These are phyloP conservation scores for Scalesia atractyloides DNA, from an alignment of 129 eudicot species.

Conservation along the genomic window DNA sequence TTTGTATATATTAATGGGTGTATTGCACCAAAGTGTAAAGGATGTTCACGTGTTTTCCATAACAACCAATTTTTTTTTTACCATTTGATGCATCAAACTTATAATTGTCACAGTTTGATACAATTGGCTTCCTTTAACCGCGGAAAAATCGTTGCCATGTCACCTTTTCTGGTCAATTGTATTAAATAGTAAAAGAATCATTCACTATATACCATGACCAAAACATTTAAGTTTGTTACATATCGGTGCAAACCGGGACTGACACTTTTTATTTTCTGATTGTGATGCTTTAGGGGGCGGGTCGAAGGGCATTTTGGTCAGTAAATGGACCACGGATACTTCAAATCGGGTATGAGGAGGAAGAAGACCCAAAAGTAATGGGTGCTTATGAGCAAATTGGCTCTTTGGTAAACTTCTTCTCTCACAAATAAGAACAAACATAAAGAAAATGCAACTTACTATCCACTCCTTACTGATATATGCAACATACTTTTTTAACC, in stretches of 20 bases:
- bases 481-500: neutral
- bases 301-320: constrained; percentile 95
- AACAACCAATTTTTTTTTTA: neutral
- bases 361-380: constrained; percentile 87
- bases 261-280: constrained; percentile 7
- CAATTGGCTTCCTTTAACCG: neutral
- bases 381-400: constrained; percentile 92
- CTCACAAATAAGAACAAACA: neutral
- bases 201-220: neutral
- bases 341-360: constrained; percentile 90
- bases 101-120: neutral
- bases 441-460: neutral
- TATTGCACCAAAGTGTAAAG: neutral
- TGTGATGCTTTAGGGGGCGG: constrained; percentile 63
- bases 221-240: neutral
- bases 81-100: neutral
- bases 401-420: constrained; percentile 63
- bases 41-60: neutral
- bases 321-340: constrained; percentile 90
- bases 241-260: neutral
- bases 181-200: too few relatives aligned
- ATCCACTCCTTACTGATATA: neutral
- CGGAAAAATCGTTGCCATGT: neutral
- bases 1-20: constrained; percentile 3
- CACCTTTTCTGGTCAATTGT: neutral